Evolutionary conservation across 805 yeast species (phyloP).

Genomic region (Kuraishia hungarica): DNA sequence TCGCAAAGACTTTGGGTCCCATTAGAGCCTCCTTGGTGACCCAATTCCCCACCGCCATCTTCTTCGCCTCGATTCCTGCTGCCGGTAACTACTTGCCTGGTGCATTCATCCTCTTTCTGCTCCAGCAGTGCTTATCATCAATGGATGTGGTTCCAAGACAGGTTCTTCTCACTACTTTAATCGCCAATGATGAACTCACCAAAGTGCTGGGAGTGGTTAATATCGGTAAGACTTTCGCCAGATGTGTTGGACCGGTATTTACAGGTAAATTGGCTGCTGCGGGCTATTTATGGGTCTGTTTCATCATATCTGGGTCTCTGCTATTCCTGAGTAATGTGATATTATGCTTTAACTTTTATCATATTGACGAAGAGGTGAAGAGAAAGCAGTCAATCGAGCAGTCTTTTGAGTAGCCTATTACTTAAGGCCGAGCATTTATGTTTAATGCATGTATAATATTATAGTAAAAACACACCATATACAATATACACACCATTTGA

Average conservation of each 20-base stretch:
- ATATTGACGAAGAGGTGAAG: constrained; percentile 27
- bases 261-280: constrained; percentile 65
- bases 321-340: constrained; percentile 41
- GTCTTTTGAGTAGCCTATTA: not conserved
- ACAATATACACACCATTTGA: not conserved
- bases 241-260: constrained; percentile 73
- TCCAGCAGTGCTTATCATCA: constrained; percentile 56
- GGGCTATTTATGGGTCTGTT: constrained; percentile 39
- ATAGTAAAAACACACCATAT: no score
- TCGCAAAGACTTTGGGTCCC: constrained; percentile 68
- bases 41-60: constrained; percentile 70
- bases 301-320: constrained; percentile 40
- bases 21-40: constrained; percentile 65
- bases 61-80: constrained; percentile 47
- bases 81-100: constrained; percentile 23
- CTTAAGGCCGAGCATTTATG: no score
- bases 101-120: constrained; percentile 43
- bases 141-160: constrained; percentile 95
- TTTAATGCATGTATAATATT: no score
- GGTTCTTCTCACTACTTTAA: constrained; percentile 60
- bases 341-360: constrained; percentile 32
- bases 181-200: constrained; percentile 57
- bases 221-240: constrained; percentile 76
- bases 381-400: constrained; percentile 5
- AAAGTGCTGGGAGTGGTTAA: constrained; percentile 80